Conservation (phyloP, 257 asterid genomes). For the Nicotiana sylvestris region DNA sequence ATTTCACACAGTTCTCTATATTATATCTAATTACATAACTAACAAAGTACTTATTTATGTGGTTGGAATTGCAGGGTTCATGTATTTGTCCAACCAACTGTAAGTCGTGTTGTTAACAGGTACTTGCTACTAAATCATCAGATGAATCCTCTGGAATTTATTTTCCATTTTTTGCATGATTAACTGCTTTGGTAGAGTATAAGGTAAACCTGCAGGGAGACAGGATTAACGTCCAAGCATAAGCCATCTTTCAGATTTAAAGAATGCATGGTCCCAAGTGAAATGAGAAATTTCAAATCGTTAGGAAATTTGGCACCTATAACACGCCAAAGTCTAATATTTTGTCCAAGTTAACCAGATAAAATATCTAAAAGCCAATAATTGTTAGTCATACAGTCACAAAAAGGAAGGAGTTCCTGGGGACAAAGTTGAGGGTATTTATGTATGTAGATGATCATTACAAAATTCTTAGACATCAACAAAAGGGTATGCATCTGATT, state of each 20-base stretch:
- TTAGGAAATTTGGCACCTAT: background rate
- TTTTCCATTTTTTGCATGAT: background rate
- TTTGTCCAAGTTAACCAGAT: background rate
- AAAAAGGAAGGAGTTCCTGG: background rate
- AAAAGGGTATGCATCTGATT: background rate
- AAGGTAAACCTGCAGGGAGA: background rate
- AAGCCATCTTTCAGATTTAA: background rate
- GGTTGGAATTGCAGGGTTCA: constrained; percentile 71
- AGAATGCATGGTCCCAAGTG: background rate
- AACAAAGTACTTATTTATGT: background rate
- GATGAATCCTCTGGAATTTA: background rate
- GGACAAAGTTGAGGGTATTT: background rate
- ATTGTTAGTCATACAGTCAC: background rate
- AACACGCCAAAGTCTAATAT: background rate
- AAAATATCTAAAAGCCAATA: background rate
- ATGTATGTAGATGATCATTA: background rate
- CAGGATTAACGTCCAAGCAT: background rate
- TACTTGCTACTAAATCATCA: constrained; percentile 17
- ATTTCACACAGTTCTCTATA: background rate
- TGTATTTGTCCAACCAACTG: constrained; percentile 82
- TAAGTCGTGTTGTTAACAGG: constrained; percentile 89
- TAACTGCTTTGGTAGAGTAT: constrained; percentile 11
- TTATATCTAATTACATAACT: background rate
- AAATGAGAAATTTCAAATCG: background rate
- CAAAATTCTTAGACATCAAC: background rate